phyloP scores from a whole-genome alignment of 1,284 basidiomycete genomes.

The Trichosporon coremiiforme region DNA sequence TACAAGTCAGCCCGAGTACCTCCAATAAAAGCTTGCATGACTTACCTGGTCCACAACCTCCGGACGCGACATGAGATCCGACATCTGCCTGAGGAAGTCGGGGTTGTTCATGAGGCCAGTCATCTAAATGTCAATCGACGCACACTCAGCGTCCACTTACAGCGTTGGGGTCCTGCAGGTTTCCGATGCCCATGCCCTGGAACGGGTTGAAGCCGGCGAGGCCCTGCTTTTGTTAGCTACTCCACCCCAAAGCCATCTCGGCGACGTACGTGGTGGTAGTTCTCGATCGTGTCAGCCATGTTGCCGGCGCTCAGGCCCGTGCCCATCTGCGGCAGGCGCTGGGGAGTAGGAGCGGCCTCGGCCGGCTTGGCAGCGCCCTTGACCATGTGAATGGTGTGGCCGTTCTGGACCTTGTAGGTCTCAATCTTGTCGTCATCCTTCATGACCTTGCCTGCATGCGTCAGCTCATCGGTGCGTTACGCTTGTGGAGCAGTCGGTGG shows the following conservation, averaged over 20 bases:
- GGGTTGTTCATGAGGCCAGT: constrained; percentile 81
- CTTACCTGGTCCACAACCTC: constrained; percentile 72
- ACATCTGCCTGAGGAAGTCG: constrained; percentile 66
- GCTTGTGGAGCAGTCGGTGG: neutral
- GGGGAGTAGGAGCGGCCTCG: constrained; percentile 39
- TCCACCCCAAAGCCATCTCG: neutral
- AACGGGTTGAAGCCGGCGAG: constrained; percentile 77
- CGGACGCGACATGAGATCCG: constrained; percentile 71
- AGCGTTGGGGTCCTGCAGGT: constrained; percentile 86
- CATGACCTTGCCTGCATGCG: constrained; percentile 55
- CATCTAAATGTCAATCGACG: constrained; percentile 60
- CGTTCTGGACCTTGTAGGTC: constrained; percentile 74
- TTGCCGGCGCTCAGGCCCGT: constrained; percentile 68
- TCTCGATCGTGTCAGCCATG: constrained; percentile 63
- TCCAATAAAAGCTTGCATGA: neutral
- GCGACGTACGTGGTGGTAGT: constrained; percentile 49
- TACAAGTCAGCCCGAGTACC: constrained; percentile 41
- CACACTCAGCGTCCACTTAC: constrained; percentile 56
- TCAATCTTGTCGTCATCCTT: constrained; percentile 81
- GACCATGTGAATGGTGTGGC: constrained; percentile 90
- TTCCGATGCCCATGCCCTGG: constrained; percentile 73
- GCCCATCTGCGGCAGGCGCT: constrained; percentile 71
- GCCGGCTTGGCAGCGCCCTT: constrained; percentile 72
- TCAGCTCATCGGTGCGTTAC: neutral
- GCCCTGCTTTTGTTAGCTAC: constrained; percentile 39